Evolutionary conservation across 805 yeast genomes (phyloP).

Genomic region (Candida boidinii): DNA sequence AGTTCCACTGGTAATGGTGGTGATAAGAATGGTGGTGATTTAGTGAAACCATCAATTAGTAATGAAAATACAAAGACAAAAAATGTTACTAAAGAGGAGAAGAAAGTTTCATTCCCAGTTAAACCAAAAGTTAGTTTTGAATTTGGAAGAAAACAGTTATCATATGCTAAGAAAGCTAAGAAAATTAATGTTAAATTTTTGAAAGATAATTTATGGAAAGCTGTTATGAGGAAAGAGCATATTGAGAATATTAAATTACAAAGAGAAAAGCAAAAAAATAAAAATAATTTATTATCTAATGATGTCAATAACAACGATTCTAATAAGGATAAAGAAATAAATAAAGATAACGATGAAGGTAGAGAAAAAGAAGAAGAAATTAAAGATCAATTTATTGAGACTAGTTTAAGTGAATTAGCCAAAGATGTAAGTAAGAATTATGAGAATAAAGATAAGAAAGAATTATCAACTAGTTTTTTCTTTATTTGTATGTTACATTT

Average conservation of each 20-base stretch:
- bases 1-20: neutral
- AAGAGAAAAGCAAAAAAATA: too few relatives aligned
- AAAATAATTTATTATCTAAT: too few relatives aligned
- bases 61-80: too few relatives aligned
- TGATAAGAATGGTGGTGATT: neutral
- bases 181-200: slow-evolving; percentile 66
- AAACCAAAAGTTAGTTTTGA: too few relatives aligned
- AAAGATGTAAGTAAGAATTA: slow-evolving; percentile 34
- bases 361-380: slow-evolving; percentile 1
- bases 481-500: slow-evolving; percentile 77
- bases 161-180: slow-evolving; percentile 66
- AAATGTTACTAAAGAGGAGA: too few relatives aligned
- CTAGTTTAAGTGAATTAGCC: slow-evolving; percentile 15
- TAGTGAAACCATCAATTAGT: neutral
- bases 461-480: slow-evolving; percentile 76
- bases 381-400: slow-evolving; percentile 3
- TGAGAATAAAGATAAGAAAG: slow-evolving; percentile 46
- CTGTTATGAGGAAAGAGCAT: slow-evolving; percentile 27
- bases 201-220: slow-evolving; percentile 71
- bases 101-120: too few relatives aligned
- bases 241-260: too few relatives aligned
- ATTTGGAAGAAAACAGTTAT: slow-evolving; percentile 34
- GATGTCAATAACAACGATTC: too few relatives aligned
- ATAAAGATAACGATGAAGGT: slow-evolving; percentile 6
- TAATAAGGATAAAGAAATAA: slow-evolving; percentile 6